These are phyloP conservation scores for Trypanosoma boissoni DNA, from an alignment of 208 protist genomes.

Conservation along the genomic window DNA sequence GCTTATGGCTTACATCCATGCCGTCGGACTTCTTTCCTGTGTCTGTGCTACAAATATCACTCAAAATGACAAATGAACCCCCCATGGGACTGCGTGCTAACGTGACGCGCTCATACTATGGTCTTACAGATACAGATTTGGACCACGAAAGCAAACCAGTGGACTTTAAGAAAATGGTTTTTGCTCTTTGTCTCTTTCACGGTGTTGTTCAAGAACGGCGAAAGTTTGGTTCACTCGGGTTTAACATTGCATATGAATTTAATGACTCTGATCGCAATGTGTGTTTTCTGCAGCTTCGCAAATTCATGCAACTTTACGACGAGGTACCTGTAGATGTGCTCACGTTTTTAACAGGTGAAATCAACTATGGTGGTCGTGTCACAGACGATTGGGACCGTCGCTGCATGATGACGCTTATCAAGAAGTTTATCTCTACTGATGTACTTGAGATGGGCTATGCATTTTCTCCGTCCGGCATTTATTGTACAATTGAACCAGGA, in stretches of 20 bases:
- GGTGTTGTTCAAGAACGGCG: constrained; percentile 93
- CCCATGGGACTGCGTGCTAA: constrained; percentile 97
- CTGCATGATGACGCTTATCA: constrained; percentile 94
- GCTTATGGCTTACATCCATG: constrained; percentile 98
- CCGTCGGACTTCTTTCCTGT: constrained; percentile 96
- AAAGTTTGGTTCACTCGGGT: constrained; percentile 95
- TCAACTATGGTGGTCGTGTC: constrained; percentile 98
- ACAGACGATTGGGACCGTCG: constrained; percentile 97
- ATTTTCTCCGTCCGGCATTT: constrained; percentile 90
- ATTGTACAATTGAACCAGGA: constrained; percentile 87
- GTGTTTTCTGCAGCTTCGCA: constrained; percentile 88
- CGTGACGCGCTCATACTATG: constrained; percentile 93
- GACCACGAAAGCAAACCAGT: constrained; percentile 74
- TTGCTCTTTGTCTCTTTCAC: constrained; percentile 94
- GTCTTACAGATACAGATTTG: constrained; percentile 87
- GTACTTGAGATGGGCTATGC: constrained; percentile 87
- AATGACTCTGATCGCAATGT: constrained; percentile 94
- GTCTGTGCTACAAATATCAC: constrained; percentile 95
- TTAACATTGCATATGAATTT: constrained; percentile 97
- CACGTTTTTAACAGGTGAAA: constrained; percentile 92
- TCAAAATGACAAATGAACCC: constrained; percentile 99
- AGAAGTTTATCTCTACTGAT: constrained; percentile 84
- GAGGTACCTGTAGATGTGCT: constrained; percentile 93
- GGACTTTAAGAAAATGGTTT: constrained; percentile 92
- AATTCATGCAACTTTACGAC: constrained; percentile 92